Base-by-base conservation (phyloP, 2,329 filamentous ascomycete species). In the Fusarium sp. region DNA sequence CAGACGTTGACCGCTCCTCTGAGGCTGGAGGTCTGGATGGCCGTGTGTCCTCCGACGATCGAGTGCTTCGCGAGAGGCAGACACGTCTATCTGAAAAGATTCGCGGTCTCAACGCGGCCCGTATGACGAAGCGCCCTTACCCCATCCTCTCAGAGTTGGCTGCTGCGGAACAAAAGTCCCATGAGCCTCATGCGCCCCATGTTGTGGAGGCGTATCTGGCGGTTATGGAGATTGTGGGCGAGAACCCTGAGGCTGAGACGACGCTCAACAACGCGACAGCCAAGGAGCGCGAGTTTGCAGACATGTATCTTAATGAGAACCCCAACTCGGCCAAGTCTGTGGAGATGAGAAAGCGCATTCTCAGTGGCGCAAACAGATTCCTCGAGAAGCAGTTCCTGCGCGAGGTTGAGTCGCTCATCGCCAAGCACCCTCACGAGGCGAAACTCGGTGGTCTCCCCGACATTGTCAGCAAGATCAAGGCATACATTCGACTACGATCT, bases 391-490 rank as follows among this genome's bases (percentile, higher is more conserved):
- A 93, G 73, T 98, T 97, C 82, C 91, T 93, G 80, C 87, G 88
- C 58, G 91, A 96, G 75, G 88, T 98, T 40, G 94, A 98, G 80
- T 88, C 87, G 11, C 86, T 93, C 45, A 93, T 99, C 69, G 88
- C 90, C 43, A 97, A 93, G 82, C 94, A 97, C 80, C 95, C 95
- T 3, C 91, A 93, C 65, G 95, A 98, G 80, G 96, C 97, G 33
- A 94, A 94, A 80, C 89, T 98, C 47, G 97, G 97, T 69, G 97
- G 97, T 73, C 90, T 95, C 45, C 97, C 97, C 1, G 95, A 95
- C 64, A 90, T 95, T 25, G 89, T 95, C 74, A 97, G 94, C 86
- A 97, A 97, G 84, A 93, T 98, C 79, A 94, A 94, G 79, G 97
- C 95, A 9, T 99, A 96, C 80, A 94, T 99, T 76, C 91, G 95